These are phyloP conservation scores for Smallanthus sonchifolius DNA, from an alignment of 129 eudicot species.

Conservation along the genomic window DNA sequence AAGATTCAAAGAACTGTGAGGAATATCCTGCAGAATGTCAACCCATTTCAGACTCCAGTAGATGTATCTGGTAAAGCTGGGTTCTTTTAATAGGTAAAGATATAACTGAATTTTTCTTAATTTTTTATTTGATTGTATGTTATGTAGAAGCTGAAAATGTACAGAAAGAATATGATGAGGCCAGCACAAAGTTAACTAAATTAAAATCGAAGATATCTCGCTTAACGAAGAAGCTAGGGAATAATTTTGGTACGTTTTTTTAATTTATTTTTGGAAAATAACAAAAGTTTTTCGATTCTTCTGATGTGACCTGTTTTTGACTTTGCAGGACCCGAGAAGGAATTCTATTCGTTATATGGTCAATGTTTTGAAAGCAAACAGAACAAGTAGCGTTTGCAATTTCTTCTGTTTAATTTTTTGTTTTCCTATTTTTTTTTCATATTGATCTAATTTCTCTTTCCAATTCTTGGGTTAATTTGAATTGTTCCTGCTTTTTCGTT, in stretches of 20 bases:
- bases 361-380: slow-evolving; percentile 87
- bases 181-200: slow-evolving; percentile 63
- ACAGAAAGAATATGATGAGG: slow-evolving; percentile 78
- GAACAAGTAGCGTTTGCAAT: slow-evolving; percentile 52
- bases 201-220: slow-evolving; percentile 75
- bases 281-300: background rate
- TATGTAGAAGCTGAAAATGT: slow-evolving; percentile 73
- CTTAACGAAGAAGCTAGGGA: slow-evolving; percentile 62
- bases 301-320: slow-evolving; percentile 11
- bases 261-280: background rate
- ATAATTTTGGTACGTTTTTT: slow-evolving; percentile 61
- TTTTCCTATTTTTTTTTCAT: background rate
- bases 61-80: slow-evolving; percentile 64
- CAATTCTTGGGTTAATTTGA: background rate
- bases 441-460: background rate
- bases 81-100: slow-evolving; percentile 15
- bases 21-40: slow-evolving; percentile 59
- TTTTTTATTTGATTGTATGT: slow-evolving; percentile 15
- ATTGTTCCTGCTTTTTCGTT: background rate
- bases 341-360: slow-evolving; percentile 79
- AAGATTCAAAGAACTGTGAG: slow-evolving; percentile 65
- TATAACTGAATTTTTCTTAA: background rate
- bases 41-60: slow-evolving; percentile 77
- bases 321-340: slow-evolving; percentile 83
- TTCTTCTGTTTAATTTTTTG: slow-evolving; percentile 4